Conservation (phyloP, 2,329 filamentous ascomycete genomes). For the Immersiporthe knoxdaviesiana region DNA sequence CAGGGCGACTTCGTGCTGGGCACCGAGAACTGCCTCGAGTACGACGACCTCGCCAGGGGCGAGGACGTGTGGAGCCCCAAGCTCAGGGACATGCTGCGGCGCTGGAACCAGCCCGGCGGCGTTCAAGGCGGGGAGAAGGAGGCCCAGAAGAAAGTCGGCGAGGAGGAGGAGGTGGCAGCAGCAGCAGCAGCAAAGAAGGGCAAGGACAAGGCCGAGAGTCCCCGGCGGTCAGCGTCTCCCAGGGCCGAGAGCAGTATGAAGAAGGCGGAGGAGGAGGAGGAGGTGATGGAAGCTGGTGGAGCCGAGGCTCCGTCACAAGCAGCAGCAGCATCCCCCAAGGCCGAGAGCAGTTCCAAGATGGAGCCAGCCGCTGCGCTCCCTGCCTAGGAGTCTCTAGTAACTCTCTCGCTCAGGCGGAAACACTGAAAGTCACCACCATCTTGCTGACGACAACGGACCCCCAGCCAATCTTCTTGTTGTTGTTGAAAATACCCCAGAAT, state of each 20-base stretch:
- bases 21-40: constrained; percentile 74
- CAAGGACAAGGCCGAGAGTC: not conserved
- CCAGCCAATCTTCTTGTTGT: not conserved
- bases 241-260: not conserved
- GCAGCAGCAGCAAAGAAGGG: constrained; percentile 15
- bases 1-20: constrained; percentile 81
- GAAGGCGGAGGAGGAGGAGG: not conserved
- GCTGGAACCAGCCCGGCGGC: constrained; percentile 36
- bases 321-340: not conserved
- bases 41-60: constrained; percentile 72
- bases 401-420: not conserved
- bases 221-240: not conserved
- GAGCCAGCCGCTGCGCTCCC: not conserved
- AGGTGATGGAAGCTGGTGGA: too few relatives aligned
- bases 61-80: constrained; percentile 83
- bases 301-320: not conserved
- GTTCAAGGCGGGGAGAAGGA: constrained; percentile 31
- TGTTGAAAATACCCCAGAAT: not conserved
- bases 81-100: constrained; percentile 59
- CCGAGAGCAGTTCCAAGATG: constrained; percentile 11
- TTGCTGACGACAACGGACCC: not conserved
- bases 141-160: constrained; percentile 26
- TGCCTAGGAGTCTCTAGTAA: not conserved
- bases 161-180: constrained; percentile 22
- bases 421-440: not conserved